Base-by-base conservation (phyloP, 257 asterid genomes). In the Gardenia jasminoides region DNA sequence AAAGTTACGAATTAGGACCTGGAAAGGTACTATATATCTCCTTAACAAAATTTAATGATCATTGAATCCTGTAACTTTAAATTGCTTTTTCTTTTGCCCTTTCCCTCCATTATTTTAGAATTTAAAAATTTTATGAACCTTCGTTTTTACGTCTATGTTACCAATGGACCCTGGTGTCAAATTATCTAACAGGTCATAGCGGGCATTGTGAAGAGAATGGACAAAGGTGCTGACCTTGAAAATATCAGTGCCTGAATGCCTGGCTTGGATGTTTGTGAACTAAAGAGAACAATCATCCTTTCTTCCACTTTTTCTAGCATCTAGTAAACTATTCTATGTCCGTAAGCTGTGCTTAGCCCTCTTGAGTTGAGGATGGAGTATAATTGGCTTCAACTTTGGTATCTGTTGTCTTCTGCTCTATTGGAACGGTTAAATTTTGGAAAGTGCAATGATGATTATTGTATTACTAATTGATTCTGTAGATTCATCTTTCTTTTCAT, bases 201-300 rank as follows among this genome's bases (percentile, higher is more conserved):
- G 26, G 98, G 97, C 48, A 92, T 94, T 28, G 87, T 94, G 26
- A 94, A 94, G 88, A 87, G 98, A 85, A 91, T 94, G 97, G 92
- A 92, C 76, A 94, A 84, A 91, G 83, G 91, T 83, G 94, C 97
- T 64, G 89, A 79, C 30, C 80, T 94, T 31, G 97, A 92, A 85
- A 94, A 91, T 79, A 85, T 94, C 61, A 89, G 88, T 39, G 93
- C 96, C 19, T 94, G 76, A 90, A 70, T 31, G 30, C 16, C 54
- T 58, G 8, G 48, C 22, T 46, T 46, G 8, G 46, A 16, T 20
- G 47, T 20, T 4, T 67, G 24, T 7, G 4, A 9, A 9, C 46
- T 66, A 30, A 12, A 62, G 12, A 62, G 3, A 13, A 12, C 1
- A 19, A 11, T 48, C 61, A 9, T 72, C 44, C 52, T 74, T 36